Conservation (phyloP, 2,329 filamentous ascomycete genomes). For the Aciculosporium take region DNA sequence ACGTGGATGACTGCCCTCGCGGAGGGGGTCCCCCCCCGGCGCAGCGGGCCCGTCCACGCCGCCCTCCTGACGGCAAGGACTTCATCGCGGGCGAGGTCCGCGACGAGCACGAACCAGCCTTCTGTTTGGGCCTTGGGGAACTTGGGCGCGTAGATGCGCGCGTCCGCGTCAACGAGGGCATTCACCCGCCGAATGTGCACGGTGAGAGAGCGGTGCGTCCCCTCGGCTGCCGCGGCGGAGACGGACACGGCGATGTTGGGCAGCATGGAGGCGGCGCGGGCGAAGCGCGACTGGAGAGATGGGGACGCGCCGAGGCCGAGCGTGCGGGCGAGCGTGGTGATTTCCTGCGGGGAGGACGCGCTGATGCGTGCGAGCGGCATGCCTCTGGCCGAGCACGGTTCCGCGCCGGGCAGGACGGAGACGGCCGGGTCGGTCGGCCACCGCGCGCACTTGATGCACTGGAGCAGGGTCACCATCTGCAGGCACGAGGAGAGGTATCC, state of each 20-base stretch:
- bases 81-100: constrained; percentile 53
- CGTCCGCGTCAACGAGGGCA: constrained; percentile 46
- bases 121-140: constrained; percentile 94
- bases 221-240: constrained; percentile 41
- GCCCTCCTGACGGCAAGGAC: constrained; percentile 77
- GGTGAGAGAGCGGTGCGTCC: constrained; percentile 49
- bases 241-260: constrained; percentile 56
- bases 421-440: constrained; percentile 77
- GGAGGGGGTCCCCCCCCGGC: constrained; percentile 31
- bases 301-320: constrained; percentile 31
- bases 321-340: constrained; percentile 31
- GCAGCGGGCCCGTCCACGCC: constrained; percentile 44
- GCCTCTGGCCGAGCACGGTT: constrained; percentile 10
- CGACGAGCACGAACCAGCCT: constrained; percentile 77
- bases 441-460: constrained; percentile 81
- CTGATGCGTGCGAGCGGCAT: constrained; percentile 31
- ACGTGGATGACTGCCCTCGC: constrained; percentile 47
- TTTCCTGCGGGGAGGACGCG: constrained; percentile 19
- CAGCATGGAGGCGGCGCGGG: constrained; percentile 48
- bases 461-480: constrained; percentile 72
- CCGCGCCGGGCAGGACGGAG: constrained; percentile 65
- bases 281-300: constrained; percentile 31
- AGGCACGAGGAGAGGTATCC: constrained; percentile 63
- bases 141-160: constrained; percentile 68
- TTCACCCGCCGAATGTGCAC: constrained; percentile 56